A percentile compares a stretch with the other conserved stretches of the same genome.
Conservation (phyloP, 768 basidiomycete species). For the Fomitopsis serialis region DNA sequence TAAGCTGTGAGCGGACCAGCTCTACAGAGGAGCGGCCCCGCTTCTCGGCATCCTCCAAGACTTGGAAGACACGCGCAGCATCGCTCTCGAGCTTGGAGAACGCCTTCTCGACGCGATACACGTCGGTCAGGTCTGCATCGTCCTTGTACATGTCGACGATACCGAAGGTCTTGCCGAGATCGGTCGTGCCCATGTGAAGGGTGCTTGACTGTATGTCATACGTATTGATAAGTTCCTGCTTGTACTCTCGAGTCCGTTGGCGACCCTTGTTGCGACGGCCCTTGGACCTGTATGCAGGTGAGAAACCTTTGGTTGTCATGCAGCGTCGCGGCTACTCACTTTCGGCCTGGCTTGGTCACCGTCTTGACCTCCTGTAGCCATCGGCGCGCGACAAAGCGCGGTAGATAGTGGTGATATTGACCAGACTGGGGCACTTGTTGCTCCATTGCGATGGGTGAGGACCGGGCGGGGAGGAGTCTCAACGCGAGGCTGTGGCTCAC, state of each 20-base stretch:
- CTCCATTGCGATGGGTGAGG: no score
- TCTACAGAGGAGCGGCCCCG: neutral
- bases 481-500: no score
- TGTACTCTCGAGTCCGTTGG: neutral
- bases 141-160: constrained; percentile 2
- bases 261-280: neutral
- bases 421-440: neutral
- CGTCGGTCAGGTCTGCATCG: neutral
- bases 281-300: no score
- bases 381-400: constrained; percentile 4
- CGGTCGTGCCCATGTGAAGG: neutral
- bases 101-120: constrained; percentile 3
- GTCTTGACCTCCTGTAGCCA: neutral
- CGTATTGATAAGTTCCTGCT: constrained; percentile 1
- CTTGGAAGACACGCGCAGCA: neutral
- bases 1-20: neutral
- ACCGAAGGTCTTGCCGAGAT: constrained; percentile 1
- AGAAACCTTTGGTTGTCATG: no score
- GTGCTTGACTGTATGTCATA: neutral
- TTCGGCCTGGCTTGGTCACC: neutral
- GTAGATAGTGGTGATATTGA: constrained; percentile 6
- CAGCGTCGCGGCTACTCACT: neutral
- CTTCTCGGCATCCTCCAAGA: neutral
- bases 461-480: no score
- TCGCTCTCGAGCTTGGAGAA: constrained; percentile 6